Conservation (phyloP, 345 rosid genomes). For the Citrus unshiu region DNA sequence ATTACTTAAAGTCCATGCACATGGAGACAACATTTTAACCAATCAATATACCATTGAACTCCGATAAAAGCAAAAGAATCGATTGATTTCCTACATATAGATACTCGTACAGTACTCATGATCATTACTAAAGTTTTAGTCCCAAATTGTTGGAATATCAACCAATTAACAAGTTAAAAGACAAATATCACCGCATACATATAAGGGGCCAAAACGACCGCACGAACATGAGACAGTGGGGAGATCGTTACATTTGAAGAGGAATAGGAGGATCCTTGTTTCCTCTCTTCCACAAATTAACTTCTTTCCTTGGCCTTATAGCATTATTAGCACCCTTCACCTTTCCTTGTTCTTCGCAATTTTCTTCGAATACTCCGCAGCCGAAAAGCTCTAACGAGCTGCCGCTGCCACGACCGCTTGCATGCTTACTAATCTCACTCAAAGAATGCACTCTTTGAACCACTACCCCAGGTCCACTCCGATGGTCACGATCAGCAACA, state of each 20-base stretch:
- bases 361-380: slow-evolving; percentile 13
- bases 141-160: too few relatives aligned
- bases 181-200: too few relatives aligned
- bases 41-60: too few relatives aligned
- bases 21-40: too few relatives aligned
- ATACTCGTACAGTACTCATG: too few relatives aligned
- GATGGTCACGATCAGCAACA: background rate
- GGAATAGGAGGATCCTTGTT: slow-evolving; percentile 18
- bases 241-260: slow-evolving; percentile 4
- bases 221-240: too few relatives aligned
- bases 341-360: background rate
- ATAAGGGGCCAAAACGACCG: too few relatives aligned
- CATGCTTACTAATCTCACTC: slow-evolving; percentile 16
- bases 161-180: too few relatives aligned
- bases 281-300: slow-evolving; percentile 22
- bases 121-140: too few relatives aligned
- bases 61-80: too few relatives aligned
- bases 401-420: slow-evolving; percentile 27
- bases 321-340: background rate
- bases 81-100: too few relatives aligned
- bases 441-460: slow-evolving; percentile 8
- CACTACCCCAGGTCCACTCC: background rate
- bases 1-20: too few relatives aligned
- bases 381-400: slow-evolving; percentile 25
- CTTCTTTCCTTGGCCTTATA: slow-evolving; percentile 18